Evolutionary conservation across 148 eudicot species (phyloP).

Genomic region (Spergularia marina): DNA sequence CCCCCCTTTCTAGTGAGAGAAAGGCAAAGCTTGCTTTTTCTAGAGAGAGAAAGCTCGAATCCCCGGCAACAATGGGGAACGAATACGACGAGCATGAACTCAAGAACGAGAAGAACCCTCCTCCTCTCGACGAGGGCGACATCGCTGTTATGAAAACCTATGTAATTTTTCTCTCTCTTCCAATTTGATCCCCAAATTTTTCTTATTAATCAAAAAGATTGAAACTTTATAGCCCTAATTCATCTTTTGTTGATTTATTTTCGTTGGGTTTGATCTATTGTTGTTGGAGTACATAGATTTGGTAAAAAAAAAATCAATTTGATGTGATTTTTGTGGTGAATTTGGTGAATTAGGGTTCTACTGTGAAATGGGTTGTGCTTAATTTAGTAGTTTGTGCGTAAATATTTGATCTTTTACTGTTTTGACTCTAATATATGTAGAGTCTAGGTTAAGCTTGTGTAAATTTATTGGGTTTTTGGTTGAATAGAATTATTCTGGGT

Average conservation of each 20-base stretch:
- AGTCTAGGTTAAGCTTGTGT: not conserved
- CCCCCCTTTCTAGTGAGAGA: not conserved
- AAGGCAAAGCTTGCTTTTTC: not conserved
- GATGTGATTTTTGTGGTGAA: not conserved
- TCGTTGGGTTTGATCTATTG: not conserved
- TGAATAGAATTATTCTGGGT: too few relatives aligned
- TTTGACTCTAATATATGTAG: not conserved
- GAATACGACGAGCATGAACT: slow-evolving; percentile 60
- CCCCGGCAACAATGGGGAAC: not conserved
- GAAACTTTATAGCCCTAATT: not conserved
- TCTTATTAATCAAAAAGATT: not conserved
- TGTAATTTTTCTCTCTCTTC: slow-evolving; percentile 15
- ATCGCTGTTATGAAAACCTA: slow-evolving; percentile 93
- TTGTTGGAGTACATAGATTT: not conserved
- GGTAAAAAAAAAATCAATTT: not conserved
- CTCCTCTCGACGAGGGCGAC: slow-evolving; percentile 91
- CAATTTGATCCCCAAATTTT: not conserved
- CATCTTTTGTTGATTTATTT: not conserved
- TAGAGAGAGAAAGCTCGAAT: slow-evolving; percentile 9
- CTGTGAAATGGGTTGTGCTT: not conserved
- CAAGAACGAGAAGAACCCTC: slow-evolving; percentile 89
- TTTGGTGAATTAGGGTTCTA: not conserved
- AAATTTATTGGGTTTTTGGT: too few relatives aligned
- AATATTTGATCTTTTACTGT: too few relatives aligned
- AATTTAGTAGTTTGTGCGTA: too few relatives aligned